Conservation (phyloP, 2,329 filamentous ascomycete genomes). For the Fusarium fracticaudum region DNA sequence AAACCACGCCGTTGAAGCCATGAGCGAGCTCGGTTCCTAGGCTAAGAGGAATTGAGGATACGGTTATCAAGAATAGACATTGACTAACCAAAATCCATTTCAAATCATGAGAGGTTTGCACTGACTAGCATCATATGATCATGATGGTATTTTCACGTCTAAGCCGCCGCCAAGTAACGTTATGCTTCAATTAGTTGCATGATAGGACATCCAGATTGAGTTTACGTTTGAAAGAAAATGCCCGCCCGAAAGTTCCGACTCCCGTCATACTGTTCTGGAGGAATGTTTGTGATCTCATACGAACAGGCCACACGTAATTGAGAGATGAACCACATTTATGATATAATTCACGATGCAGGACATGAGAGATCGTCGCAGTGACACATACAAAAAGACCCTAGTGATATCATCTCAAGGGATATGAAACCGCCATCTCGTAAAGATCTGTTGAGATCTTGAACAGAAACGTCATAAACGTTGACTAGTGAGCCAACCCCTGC, state of each 20-base stretch:
- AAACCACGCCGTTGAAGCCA: constrained; percentile 15
- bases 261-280: background rate
- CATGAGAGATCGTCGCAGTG: constrained; percentile 14
- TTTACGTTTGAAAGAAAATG: background rate
- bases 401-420: constrained; percentile 32
- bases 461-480: constrained; percentile 23
- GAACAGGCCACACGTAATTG: background rate
- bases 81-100: background rate
- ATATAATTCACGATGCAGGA: constrained; percentile 19
- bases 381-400: constrained; percentile 1
- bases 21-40: background rate
- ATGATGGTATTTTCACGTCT: background rate
- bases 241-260: background rate
- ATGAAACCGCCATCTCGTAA: constrained; percentile 33
- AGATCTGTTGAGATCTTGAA: constrained; percentile 4
- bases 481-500: constrained; percentile 12
- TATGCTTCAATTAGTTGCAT: constrained; percentile 19
- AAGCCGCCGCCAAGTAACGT: background rate
- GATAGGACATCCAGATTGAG: background rate
- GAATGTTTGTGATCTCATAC: constrained; percentile 3
- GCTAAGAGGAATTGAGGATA: background rate
- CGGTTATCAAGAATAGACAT: constrained; percentile 14
- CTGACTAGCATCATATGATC: constrained; percentile 5
- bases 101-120: constrained; percentile 3
- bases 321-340: constrained; percentile 31